Evolutionary conservation across 225 moss, liverwort and hornwort genomes (phyloP), one percentile per base, ranked within the genome.

Genomic region (Takakia lepidozioides): DNA sequence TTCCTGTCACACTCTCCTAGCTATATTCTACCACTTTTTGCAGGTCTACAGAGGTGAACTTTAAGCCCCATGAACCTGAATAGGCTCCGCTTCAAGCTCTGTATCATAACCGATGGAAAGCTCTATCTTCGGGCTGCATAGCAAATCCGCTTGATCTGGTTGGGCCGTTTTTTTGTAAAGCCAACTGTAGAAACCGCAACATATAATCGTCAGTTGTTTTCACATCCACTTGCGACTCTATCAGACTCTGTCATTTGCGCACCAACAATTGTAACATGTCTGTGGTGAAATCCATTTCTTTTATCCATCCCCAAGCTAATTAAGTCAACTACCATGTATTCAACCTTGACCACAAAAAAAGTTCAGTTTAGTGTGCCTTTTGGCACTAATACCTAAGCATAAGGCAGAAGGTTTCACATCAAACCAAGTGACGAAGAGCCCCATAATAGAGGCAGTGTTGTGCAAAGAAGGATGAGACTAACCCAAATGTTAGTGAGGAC

Each of bases 261-360:
- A 73, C 72, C 24, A 73, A 53, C 0, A 66, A 73, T 27, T 66
- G 51, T 37, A 73, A 32, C 62, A 66, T 73, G 20, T 73, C 72
- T 2, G 72, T 73, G 38, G 72, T 73, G 49, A 73, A 73, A 62
- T 73, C 72, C 72, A 73, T 73, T 2, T 66, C 72, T 58, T 66
- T 51, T 32, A 32, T 32, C 8, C 11, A 32, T 11, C 32, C 32
- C 32, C 7, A 7, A 32, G 11, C 32, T 32, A 6, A 11, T 0
- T 32, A n/a, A n/a, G 32, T 32, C 8, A 32, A 11, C 32, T 32
- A 7, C 32, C 1, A 32, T 0, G 32, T 32, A 1, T 32, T 5
- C 20, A 30, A 34, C 16, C 21, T 22, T n/a, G 16, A n/a, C n/a
- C n/a, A n/a, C n/a, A n/a, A n/a, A n/a, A n/a, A n/a, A n/a, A n/a